phyloP scores from a whole-genome alignment of 352 stramenopile species.

The Pythium diclinum region DNA sequence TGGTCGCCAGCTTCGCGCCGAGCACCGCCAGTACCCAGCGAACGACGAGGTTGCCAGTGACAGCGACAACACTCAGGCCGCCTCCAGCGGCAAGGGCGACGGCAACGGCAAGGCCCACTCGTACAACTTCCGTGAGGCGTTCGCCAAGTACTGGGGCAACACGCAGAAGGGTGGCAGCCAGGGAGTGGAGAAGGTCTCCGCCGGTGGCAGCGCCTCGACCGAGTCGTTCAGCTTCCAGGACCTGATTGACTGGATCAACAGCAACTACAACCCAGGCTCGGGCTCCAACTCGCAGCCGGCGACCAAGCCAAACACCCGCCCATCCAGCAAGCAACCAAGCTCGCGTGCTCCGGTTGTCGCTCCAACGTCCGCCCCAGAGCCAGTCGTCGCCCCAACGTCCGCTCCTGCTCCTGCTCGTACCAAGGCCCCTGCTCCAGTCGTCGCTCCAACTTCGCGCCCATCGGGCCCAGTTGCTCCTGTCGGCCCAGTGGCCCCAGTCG shows the following conservation, averaged over 20 bases:
- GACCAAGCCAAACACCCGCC: not conserved
- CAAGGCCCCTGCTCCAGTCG: not conserved
- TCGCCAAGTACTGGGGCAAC: conserved; percentile 3
- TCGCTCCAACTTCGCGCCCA: not conserved
- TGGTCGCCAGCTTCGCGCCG: not conserved
- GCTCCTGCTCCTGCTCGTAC: not conserved
- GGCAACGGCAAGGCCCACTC: not conserved
- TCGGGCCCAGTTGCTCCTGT: not conserved
- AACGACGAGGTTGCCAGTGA: not conserved
- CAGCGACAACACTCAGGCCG: not conserved
- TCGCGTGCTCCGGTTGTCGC: not conserved
- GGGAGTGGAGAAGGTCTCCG: not conserved
- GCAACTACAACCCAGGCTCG: not conserved
- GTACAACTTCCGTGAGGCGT: not conserved
- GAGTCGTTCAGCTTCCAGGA: conserved; percentile 11
- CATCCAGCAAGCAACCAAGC: not conserved
- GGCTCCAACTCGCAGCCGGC: not conserved
- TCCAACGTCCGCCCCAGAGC: not conserved
- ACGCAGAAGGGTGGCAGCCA: not conserved
- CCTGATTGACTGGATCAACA: conserved; percentile 12
- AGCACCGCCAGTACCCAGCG: not conserved
- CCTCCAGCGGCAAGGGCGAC: not conserved
- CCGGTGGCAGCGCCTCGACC: not conserved
- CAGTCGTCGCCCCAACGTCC: not conserved
- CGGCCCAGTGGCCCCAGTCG: not conserved